phyloP scores from a whole-genome alignment of 78 protist species.

The Bodo saltans region DNA sequence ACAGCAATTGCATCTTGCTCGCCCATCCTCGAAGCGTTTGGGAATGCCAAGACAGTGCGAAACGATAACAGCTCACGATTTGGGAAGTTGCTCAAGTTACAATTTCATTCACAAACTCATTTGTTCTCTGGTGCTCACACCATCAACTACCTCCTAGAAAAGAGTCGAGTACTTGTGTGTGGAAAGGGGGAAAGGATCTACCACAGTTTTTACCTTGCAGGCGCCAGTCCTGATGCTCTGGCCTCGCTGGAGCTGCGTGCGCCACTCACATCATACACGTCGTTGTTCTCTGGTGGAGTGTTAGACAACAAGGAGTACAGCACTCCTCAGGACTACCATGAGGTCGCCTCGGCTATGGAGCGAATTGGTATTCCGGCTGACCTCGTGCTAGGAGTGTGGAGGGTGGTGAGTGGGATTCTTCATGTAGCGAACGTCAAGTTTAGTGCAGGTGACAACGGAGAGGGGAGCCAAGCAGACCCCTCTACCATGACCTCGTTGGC shows the following conservation, averaged over 20 bases:
- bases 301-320: conserved; percentile 27
- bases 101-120: conserved; percentile 34
- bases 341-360: conserved; percentile 14
- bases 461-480: background rate
- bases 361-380: background rate
- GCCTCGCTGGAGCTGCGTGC: background rate
- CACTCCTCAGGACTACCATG: conserved; percentile 19
- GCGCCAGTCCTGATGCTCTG: background rate
- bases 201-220: conserved; percentile 44
- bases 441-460: no score
- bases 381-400: background rate
- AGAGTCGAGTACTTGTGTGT: conserved; percentile 35
- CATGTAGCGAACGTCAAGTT: conserved; percentile 7
- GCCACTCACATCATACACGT: background rate
- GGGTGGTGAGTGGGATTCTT: conserved; percentile 55
- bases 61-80: conserved; percentile 84
- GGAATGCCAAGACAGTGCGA: conserved; percentile 77
- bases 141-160: conserved; percentile 51
- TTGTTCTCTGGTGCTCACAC: conserved; percentile 38
- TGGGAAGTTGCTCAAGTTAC: conserved; percentile 52
- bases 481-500: background rate
- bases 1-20: conserved; percentile 33
- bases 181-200: conserved; percentile 48
- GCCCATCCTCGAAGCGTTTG: conserved; percentile 76
- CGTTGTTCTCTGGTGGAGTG: background rate